These are phyloP conservation scores for Magnaporthales sp. DNA, from an alignment of 2,329 filamentous ascomycete species.

Conservation along the genomic window DNA sequence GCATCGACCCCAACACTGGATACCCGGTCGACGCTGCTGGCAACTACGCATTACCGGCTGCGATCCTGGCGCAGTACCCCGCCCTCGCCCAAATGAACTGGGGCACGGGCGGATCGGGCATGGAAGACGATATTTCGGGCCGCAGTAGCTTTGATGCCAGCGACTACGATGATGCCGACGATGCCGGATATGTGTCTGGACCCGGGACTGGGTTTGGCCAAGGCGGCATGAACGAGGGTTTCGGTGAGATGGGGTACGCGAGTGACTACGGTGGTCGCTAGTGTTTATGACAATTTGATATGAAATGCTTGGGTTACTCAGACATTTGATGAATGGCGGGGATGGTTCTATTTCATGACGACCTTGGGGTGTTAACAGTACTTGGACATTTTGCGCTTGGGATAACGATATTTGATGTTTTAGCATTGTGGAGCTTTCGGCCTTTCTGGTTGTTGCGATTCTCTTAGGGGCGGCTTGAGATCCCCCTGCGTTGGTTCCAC, in stretches of 20 bases:
- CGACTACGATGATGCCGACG: conserved; percentile 67
- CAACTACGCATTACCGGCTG: conserved; percentile 70
- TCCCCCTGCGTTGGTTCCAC: background rate
- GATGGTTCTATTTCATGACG: background rate
- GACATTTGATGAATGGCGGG: background rate
- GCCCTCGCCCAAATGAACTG: conserved; percentile 87
- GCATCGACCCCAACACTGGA: conserved; percentile 50
- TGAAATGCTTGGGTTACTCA: background rate
- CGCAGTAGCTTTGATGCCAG: conserved; percentile 76
- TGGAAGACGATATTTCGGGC: conserved; percentile 69
- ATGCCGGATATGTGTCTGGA: conserved; percentile 57
- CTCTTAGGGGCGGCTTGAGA: background rate
- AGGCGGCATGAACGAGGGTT: conserved; percentile 46
- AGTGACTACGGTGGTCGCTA: conserved; percentile 42
- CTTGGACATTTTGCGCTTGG: background rate
- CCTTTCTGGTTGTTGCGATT: background rate
- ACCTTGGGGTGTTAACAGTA: background rate
- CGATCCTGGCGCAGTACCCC: conserved; percentile 84
- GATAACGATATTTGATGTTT: background rate
- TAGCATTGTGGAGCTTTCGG: background rate
- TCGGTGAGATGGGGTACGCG: conserved; percentile 43
- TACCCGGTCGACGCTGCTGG: conserved; percentile 48
- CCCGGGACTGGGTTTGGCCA: conserved; percentile 52
- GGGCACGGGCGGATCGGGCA: conserved; percentile 59
- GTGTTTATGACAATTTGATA: background rate